These are phyloP conservation scores for Komagataella phaffii DNA, from an alignment of 805 yeast species.

Conservation along the genomic window DNA sequence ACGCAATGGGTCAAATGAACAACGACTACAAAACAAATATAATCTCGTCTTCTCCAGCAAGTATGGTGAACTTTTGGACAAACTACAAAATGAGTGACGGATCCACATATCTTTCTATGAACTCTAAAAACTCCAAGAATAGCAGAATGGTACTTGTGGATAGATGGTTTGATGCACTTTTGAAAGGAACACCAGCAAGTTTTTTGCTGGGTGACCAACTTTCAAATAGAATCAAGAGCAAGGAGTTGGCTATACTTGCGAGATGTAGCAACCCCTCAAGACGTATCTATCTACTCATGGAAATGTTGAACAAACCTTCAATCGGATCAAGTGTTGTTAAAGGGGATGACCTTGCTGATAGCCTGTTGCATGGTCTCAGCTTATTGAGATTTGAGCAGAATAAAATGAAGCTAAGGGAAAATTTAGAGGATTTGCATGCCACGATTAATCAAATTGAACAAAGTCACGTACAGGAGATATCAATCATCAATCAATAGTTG, in stretches of 20 bases:
- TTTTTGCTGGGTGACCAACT: not conserved
- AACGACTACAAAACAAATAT: slow-evolving; percentile 4
- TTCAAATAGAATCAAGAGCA: not conserved
- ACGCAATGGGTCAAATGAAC: slow-evolving; percentile 5
- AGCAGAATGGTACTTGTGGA: slow-evolving; percentile 12
- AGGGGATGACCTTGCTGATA: slow-evolving; percentile 55
- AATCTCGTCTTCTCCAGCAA: slow-evolving; percentile 12
- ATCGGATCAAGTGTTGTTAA: slow-evolving; percentile 14
- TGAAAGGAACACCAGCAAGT: slow-evolving; percentile 1
- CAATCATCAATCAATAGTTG: not conserved
- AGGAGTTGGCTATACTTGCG: not conserved
- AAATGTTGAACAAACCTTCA: slow-evolving; percentile 9
- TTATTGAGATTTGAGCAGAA: slow-evolving; percentile 31
- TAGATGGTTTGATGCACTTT: slow-evolving; percentile 10
- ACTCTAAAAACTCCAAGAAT: slow-evolving; percentile 9
- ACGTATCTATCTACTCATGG: slow-evolving; percentile 13
- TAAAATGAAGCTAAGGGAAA: slow-evolving; percentile 2
- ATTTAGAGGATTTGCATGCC: not conserved
- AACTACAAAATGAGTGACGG: slow-evolving; percentile 2
- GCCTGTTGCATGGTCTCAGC: slow-evolving; percentile 46
- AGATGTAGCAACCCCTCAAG: slow-evolving; percentile 8
- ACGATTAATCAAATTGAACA: not conserved
- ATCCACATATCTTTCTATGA: slow-evolving; percentile 1
- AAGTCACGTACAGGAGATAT: not conserved
- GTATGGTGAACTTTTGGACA: slow-evolving; percentile 19